phyloP scores from a whole-genome alignment of 1,139 yeast genomes.

The Pichia sp. region DNA sequence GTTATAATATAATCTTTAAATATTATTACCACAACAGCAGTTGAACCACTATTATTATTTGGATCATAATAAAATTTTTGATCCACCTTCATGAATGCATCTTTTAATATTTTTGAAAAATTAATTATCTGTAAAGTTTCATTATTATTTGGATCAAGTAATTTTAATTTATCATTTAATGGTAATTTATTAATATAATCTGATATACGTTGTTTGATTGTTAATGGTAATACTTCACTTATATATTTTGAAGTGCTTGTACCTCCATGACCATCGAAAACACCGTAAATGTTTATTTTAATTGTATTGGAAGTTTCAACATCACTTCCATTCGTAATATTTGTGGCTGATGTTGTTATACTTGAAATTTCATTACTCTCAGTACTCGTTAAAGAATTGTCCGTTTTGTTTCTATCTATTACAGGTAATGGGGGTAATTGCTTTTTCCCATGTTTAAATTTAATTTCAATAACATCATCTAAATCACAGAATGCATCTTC shows the following conservation, averaged over 20 bases:
- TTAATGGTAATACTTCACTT: conserved; percentile 35
- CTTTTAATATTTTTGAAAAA: conserved; percentile 37
- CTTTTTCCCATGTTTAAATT: not conserved
- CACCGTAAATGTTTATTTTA: conserved; percentile 55
- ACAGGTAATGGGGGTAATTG: not conserved
- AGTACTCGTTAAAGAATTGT: conserved; percentile 1
- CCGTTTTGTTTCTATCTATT: conserved; percentile 5
- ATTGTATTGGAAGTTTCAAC: conserved; percentile 10
- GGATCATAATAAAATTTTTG: conserved; percentile 39
- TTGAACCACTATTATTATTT: conserved; percentile 56
- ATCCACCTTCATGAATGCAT: conserved; percentile 55
- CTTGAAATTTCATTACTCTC: not conserved
- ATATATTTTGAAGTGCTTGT: conserved; percentile 51
- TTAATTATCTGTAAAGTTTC: conserved; percentile 22
- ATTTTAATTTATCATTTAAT: conserved; percentile 12
- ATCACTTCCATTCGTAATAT: not conserved
- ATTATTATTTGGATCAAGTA: conserved; percentile 12
- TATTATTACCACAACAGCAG: conserved; percentile 54
- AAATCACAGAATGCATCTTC: conserved; percentile 65
- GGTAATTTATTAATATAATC: conserved; percentile 18
- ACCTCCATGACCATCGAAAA: conserved; percentile 82
- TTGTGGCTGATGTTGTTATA: conserved; percentile 3
- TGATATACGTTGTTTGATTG: conserved; percentile 17
- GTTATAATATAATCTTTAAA: conserved; percentile 48
- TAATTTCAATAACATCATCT: conserved; percentile 26